Base-by-base conservation (phyloP, 129 eudicot species). In the Artemisia tridentata region DNA sequence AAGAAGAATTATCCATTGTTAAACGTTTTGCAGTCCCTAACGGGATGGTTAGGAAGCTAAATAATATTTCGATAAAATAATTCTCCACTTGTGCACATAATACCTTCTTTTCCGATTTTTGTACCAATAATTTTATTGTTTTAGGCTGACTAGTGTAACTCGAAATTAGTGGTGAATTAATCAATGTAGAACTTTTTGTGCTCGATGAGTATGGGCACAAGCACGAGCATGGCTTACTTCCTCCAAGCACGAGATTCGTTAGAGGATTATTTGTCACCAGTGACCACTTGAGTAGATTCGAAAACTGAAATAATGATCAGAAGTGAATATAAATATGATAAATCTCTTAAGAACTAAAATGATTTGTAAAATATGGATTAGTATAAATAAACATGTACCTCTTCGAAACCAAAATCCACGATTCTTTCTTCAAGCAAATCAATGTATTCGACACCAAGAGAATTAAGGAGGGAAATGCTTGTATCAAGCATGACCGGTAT, bases 11-110 rank as follows among this genome's bases (percentile, higher is more conserved):
- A 20, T 64, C 67, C 20, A 19, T 56, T 47, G 76, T 65, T 17
- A 73, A 52, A 25, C n/a, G 25, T 15, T 68, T 57, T 8, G 57
- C 79, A 1, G 63, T 16, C n/a, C 77, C 85, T 5, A 86, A 20
- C 3, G 91, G 87, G 68, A 82, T 67, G 15, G 79, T 60, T 46
- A 80, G 75, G 67, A 80, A 68, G 61, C 71, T 70, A 19, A 80
- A 82, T n/a, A 86, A 83, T 62, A 86, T 65, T 67, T 83, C 83
- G 7, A 82, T 72, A 23, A 86, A 86, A 46, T 62, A 63, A 11
- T 82, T 79, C 25, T 48, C 77, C 1, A 74, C 81, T 56, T 76
- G 75, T 47, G 80, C 87, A 68, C 76, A 67, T 67, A 86, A 31
- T 7, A 81, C 78, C 72, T 80, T 78, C 48, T 74, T 74, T 15